Percentiles rank a stretch among this genome's conserved stretches.
These are phyloP conservation scores for Xylaria sp. DNA, from an alignment of 2,329 filamentous ascomycete genomes.

Conservation along the genomic window DNA sequence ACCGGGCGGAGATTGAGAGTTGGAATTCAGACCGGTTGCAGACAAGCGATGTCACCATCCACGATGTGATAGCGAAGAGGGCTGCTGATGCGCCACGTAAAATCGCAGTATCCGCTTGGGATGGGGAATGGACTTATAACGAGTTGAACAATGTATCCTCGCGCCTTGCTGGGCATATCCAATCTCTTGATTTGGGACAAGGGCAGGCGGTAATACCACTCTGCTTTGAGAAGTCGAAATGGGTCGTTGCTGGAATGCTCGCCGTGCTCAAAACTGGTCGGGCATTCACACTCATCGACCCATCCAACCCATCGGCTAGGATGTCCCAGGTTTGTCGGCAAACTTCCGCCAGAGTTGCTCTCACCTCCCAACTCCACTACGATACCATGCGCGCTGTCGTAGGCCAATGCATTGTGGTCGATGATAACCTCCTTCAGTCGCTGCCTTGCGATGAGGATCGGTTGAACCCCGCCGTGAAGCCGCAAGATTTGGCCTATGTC, in stretches of 20 bases:
- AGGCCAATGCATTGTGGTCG: conserved; percentile 5
- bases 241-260: conserved; percentile 8
- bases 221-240: conserved; percentile 21
- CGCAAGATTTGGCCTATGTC: conserved; percentile 6
- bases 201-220: conserved; percentile 5
- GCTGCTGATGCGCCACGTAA: neutral
- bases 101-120: conserved; percentile 15
- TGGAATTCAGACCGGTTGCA: conserved; percentile 6
- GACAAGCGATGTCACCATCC: neutral
- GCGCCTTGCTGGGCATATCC: conserved; percentile 9
- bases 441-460: neutral
- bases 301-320: neutral
- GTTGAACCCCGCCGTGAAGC: neutral
- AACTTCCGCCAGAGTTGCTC: conserved; percentile 12
- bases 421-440: conserved; percentile 10
- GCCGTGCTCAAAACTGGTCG: conserved; percentile 19
- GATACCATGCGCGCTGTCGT: conserved; percentile 1
- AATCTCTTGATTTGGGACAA: neutral
- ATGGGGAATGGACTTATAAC: conserved; percentile 15
- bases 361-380: conserved; percentile 11
- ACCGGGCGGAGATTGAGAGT: conserved; percentile 5
- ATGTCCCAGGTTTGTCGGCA: conserved; percentile 13
- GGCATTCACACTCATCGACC: conserved; percentile 10
- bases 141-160: conserved; percentile 15
- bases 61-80: conserved; percentile 4